Conservation (phyloP, 129 eudicot genomes). For the Helianthus tuberosus region DNA sequence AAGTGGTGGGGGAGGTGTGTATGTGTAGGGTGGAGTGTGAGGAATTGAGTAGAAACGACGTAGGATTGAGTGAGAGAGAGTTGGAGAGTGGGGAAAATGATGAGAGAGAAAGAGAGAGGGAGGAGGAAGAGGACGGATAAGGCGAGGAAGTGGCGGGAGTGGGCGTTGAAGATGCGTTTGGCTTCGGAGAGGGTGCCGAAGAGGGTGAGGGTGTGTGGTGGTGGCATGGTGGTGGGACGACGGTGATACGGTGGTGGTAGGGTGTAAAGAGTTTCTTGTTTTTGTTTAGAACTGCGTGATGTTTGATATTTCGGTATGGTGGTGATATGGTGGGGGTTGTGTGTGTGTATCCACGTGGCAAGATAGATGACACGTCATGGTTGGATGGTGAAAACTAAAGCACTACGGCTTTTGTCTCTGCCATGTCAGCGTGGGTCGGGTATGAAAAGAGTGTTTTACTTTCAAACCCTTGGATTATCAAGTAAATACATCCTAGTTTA, state of each 20-base stretch:
- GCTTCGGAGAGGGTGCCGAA: constrained; percentile 61
- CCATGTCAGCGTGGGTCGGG: not conserved
- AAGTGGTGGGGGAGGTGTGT: constrained; percentile 21
- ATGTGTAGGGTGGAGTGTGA: constrained; percentile 10
- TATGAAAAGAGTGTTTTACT: not conserved
- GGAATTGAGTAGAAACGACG: constrained; percentile 36
- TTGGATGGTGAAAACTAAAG: not conserved
- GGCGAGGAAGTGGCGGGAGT: constrained; percentile 82
- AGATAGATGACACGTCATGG: constrained; percentile 15
- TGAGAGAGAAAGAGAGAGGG: constrained; percentile 69
- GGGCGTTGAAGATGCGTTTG: constrained; percentile 51
- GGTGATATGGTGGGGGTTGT: not conserved
- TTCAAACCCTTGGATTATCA: no score
- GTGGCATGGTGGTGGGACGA: constrained; percentile 42
- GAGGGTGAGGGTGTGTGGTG: constrained; percentile 40
- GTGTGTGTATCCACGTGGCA: constrained; percentile 16
- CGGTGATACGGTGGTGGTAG: constrained; percentile 28
- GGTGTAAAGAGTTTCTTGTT: not conserved
- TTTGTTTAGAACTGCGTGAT: not conserved
- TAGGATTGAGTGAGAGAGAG: constrained; percentile 29
- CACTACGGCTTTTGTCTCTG: not conserved
- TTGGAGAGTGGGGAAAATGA: constrained; percentile 57
- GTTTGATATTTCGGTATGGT: not conserved
- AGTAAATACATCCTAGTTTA: no score
- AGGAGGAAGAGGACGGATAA: constrained; percentile 77